Evolutionary conservation across 2,329 filamentous ascomycete genomes (phyloP).

Genomic region (Fusarium pseudonygamai): DNA sequence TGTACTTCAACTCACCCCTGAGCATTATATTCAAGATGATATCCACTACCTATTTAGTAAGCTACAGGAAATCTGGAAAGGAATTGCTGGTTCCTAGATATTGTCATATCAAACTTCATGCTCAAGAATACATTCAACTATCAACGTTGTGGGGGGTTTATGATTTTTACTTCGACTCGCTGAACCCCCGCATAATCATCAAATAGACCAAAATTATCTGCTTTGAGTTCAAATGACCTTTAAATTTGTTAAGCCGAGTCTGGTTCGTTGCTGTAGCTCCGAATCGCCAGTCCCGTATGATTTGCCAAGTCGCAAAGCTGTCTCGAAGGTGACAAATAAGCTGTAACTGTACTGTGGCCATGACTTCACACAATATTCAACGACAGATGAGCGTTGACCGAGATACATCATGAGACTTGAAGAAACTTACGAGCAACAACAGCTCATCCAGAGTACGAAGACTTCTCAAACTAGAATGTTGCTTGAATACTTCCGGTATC

Average conservation of each 20-base stretch:
- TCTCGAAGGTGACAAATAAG: not conserved
- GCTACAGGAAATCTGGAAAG: not conserved
- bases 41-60: not conserved
- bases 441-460: not conserved
- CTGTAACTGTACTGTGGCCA: not conserved
- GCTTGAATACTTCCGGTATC: not conserved
- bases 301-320: not conserved
- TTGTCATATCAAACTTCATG: too few species aligned
- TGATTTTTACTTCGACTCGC: not conserved
- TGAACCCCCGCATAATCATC: not conserved
- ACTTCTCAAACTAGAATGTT: not conserved
- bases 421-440: not conserved
- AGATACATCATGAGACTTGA: not conserved
- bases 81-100: not conserved
- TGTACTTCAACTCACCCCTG: not conserved
- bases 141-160: not conserved
- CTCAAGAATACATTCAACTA: not conserved
- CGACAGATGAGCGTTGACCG: not conserved
- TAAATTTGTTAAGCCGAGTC: not conserved
- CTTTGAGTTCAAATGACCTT: too few species aligned
- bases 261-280: not conserved
- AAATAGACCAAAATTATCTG: not conserved
- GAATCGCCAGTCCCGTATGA: not conserved
- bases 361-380: not conserved
- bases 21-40: not conserved